Base-by-base conservation (phyloP, 768 basidiomycete species). In the Tremella fuciformis region DNA sequence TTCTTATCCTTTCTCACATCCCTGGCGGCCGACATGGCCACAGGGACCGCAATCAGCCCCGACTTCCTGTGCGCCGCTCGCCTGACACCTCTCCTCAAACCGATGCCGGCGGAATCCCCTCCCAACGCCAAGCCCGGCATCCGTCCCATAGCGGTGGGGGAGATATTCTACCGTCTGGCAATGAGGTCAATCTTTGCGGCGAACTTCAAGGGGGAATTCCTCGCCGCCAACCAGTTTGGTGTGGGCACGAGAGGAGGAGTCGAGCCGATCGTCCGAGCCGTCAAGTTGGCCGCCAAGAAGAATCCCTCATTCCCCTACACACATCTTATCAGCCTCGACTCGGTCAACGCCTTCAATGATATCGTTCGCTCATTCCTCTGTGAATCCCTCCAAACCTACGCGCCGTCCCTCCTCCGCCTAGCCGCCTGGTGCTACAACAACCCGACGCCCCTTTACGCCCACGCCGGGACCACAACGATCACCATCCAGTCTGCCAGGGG, bases 61-160 rank as follows among this genome's bases (percentile, higher is more conserved):
- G 16, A 53, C 7, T 25, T 63, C 8, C 59, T 67, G 7, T 58
- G 56, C 34, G 39, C 58, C 1, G 51, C 63, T 15, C 38, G 60
- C 22, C 55, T 70, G 1, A 63, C 58, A 8, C 57, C 68, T 13
- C 55, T 70, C 7, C 21, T 50, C 8, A 70, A 70, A 46, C 53
- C 48, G n/a, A n/a, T n/a, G n/a, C n/a, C n/a, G n/a, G n/a, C n/a
- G n/a, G n/a, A n/a, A n/a, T n/a, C n/a, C n/a, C n/a, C n/a, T n/a
- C 53, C 48, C 1, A 55, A 58, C 25, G 64, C 59, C 8, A 63
- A 60, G 0, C 62, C 59, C 8, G 64, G 62, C 0, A 22, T 69
- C 25, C 58, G 65, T 4, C 68, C 68, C 26, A 66, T 70, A 39
- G 65, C 65, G 1, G 63, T 66, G 3, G 68, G 68, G 2, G 68